Conservation (phyloP, 2,329 filamentous ascomycete genomes). For the Ophiostoma tasmaniense region DNA sequence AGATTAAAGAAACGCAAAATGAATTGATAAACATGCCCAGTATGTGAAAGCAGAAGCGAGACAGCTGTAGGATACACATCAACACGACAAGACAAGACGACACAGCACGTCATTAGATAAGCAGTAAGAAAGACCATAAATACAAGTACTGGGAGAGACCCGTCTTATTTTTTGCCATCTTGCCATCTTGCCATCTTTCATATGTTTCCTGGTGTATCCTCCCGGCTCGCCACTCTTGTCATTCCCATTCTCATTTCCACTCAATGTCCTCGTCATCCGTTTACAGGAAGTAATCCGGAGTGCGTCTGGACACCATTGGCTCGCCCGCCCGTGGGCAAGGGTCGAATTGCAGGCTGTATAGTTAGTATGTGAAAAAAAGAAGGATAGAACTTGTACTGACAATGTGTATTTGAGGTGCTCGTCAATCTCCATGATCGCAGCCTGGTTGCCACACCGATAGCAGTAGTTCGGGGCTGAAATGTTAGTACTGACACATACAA, state of each 20-base stretch:
- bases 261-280: neutral
- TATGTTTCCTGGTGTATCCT: neutral
- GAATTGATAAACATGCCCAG: neutral
- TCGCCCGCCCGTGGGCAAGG: conserved; percentile 95
- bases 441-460: conserved; percentile 97
- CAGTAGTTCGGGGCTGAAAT: conserved; percentile 76
- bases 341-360: conserved; percentile 90
- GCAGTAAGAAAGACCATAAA: neutral
- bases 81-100: neutral
- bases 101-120: neutral
- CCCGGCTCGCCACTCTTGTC: neutral
- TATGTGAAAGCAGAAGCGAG: neutral
- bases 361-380: conserved; percentile 17
- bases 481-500: conserved; percentile 7
- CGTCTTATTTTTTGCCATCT: neutral
- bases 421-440: conserved; percentile 99
- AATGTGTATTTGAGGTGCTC: conserved; percentile 99
- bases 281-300: conserved; percentile 21
- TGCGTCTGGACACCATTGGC: conserved; percentile 94
- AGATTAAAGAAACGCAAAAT: neutral
- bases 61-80: neutral
- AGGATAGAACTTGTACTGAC: conserved; percentile 29
- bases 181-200: neutral
- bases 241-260: neutral
- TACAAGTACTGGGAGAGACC: neutral